Base-by-base conservation (phyloP, 345 rosid genomes). In the Carallia brachiata region DNA sequence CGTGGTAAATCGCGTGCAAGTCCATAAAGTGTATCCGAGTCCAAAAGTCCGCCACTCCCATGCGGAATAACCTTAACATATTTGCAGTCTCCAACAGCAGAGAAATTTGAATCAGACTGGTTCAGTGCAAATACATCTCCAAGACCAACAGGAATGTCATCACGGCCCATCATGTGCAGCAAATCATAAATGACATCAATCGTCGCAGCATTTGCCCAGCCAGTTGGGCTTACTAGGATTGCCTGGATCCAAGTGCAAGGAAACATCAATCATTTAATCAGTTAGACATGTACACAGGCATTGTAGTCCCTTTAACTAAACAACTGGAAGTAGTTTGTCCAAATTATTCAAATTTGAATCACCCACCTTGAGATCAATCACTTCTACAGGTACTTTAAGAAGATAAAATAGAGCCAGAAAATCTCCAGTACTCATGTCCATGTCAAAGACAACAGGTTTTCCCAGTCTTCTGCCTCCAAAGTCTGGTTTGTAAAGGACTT, bases 151-250 rank as follows among this genome's bases (percentile, higher is more conserved):
- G 86, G 96, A 71, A 94, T 88, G 80, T 94, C 97, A 6, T 94
- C 97, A 0, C 98, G 96, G 37, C 98, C 97, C 98, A 94, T 94
- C 98, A 94, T 94, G 74, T 94, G 98, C 73, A 91, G 84, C 39
- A 94, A 68, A 73, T 94, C 98, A 57, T 94, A 94, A 47, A 94
- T 74, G 19, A 85, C 80, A 67, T 94, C 98, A 6, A 91, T 83
- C 1, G 97, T 88, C 60, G 98, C 98, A 52, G 97, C 91, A 75
- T 88, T 91, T 48, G 98, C 97, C 98, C 98, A 94, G 2, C 98
- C 97, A 0, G 86, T 89, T 40, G 98, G 98, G 78, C 79, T 88
- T 40, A 89, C 93, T 58, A 94, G 68, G 52, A 94, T 84, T 28
- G 93, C 98, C 98, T 93, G 79, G 58, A 67, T 54, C 32, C 71